These are phyloP conservation scores for Ensete glaucum DNA, from an alignment of 176 grass and related monocot genomes.

Conservation along the genomic window DNA sequence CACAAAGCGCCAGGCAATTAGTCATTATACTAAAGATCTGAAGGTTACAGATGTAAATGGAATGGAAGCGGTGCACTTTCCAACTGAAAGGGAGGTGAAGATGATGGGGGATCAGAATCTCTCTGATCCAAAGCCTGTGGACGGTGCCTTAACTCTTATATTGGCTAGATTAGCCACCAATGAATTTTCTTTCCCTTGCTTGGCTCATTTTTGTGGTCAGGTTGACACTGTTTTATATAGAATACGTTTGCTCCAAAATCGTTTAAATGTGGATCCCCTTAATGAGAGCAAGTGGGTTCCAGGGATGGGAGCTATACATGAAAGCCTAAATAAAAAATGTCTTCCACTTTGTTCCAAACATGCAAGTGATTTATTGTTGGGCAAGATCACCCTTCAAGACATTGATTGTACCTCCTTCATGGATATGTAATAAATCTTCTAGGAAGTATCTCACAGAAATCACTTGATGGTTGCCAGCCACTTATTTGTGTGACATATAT, in stretches of 20 bases:
- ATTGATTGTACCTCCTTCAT: constrained; percentile 72
- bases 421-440: constrained; percentile 39
- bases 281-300: constrained; percentile 79
- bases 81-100: constrained; percentile 78
- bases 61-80: constrained; percentile 45
- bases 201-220: constrained; percentile 66
- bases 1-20: constrained; percentile 77
- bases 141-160: constrained; percentile 68
- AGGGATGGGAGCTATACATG: constrained; percentile 64
- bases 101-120: constrained; percentile 89
- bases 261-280: constrained; percentile 69
- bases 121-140: constrained; percentile 65
- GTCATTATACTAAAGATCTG: constrained; percentile 84
- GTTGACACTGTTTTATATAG: constrained; percentile 59
- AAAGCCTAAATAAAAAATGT: constrained; percentile 92
- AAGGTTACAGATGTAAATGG: constrained; percentile 51
- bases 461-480: not conserved
- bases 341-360: constrained; percentile 67
- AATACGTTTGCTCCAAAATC: constrained; percentile 81
- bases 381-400: constrained; percentile 77
- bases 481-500: not conserved
- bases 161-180: constrained; percentile 59
- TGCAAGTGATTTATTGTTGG: constrained; percentile 62
- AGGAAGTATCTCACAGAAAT: not conserved
- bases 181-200: constrained; percentile 35